Evolutionary conservation across 148 eudicot species (phyloP).

Genomic region (Rhododendron mucronatum): DNA sequence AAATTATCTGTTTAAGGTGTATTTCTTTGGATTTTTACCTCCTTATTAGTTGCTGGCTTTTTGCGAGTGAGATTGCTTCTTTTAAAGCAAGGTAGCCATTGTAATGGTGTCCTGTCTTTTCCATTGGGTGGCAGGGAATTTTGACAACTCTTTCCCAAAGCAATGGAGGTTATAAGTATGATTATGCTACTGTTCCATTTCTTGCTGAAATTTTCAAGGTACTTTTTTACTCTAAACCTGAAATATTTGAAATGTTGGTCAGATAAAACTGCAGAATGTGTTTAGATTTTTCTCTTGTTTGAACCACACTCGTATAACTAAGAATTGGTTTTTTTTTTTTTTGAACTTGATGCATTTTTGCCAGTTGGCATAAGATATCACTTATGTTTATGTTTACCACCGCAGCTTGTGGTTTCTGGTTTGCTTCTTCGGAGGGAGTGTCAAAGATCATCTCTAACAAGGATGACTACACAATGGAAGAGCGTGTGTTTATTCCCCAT

Average conservation of each 20-base stretch:
- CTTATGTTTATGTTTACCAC: background rate
- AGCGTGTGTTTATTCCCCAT: slow-evolving; percentile 75
- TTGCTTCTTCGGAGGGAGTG: slow-evolving; percentile 75
- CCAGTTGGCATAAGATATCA: background rate
- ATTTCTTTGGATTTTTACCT: background rate
- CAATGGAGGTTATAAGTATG: slow-evolving; percentile 60
- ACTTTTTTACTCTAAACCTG: background rate
- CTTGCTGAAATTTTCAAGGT: slow-evolving; percentile 76
- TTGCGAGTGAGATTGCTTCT: background rate
- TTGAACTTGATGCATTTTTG: background rate
- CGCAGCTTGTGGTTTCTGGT: slow-evolving; percentile 70
- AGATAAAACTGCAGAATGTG: background rate
- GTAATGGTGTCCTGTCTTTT: background rate
- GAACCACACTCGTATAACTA: background rate
- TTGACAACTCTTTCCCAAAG: slow-evolving; percentile 61
- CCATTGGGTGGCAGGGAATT: slow-evolving; percentile 40
- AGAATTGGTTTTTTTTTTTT: background rate
- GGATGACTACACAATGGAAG: slow-evolving; percentile 95
- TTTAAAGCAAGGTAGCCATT: background rate
- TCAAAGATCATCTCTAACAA: slow-evolving; percentile 52
- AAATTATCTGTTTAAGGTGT: background rate
- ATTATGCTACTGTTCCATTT: slow-evolving; percentile 66
- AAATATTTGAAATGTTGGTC: background rate
- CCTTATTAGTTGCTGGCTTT: background rate
- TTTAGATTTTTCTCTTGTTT: background rate